These are phyloP conservation scores for Boletus eberwhitei DNA, from an alignment of 768 basidiomycete genomes.

Conservation along the genomic window DNA sequence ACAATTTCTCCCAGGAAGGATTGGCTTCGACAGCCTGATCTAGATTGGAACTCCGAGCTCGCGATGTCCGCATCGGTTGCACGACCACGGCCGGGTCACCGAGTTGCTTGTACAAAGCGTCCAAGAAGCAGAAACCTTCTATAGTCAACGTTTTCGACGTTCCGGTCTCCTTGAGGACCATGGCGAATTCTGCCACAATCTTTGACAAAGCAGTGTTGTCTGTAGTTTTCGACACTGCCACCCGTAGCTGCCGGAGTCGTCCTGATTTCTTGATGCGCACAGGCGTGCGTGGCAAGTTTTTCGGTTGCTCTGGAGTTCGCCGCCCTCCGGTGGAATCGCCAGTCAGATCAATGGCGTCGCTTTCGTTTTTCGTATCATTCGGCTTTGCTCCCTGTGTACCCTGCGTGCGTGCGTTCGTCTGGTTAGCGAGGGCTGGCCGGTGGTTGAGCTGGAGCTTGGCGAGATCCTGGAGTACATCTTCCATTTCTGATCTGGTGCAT, in stretches of 20 bases:
- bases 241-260: constrained; percentile 47
- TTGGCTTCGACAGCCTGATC: constrained; percentile 39
- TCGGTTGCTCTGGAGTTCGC: constrained; percentile 15
- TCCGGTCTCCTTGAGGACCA: constrained; percentile 55
- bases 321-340: constrained; percentile 34
- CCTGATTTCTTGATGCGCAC: constrained; percentile 41
- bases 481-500: constrained; percentile 44
- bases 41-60: constrained; percentile 39
- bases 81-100: constrained; percentile 62
- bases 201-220: constrained; percentile 55
- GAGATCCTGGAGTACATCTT: constrained; percentile 55
- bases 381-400: constrained; percentile 35
- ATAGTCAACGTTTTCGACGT: constrained; percentile 64
- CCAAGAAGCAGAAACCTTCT: constrained; percentile 69
- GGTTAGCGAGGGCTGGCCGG: constrained; percentile 49
- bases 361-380: constrained; percentile 15
- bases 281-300: constrained; percentile 25
- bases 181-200: constrained; percentile 58
- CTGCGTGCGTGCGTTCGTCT: constrained; percentile 37
- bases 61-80: constrained; percentile 48
- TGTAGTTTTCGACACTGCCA: constrained; percentile 41
- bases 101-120: constrained; percentile 66
- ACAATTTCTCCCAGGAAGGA: constrained; percentile 53
- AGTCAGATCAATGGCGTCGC: constrained; percentile 47
- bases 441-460: constrained; percentile 56